Conservation (phyloP, 106 monocot genomes). For the Ottelia alismoides region DNA sequence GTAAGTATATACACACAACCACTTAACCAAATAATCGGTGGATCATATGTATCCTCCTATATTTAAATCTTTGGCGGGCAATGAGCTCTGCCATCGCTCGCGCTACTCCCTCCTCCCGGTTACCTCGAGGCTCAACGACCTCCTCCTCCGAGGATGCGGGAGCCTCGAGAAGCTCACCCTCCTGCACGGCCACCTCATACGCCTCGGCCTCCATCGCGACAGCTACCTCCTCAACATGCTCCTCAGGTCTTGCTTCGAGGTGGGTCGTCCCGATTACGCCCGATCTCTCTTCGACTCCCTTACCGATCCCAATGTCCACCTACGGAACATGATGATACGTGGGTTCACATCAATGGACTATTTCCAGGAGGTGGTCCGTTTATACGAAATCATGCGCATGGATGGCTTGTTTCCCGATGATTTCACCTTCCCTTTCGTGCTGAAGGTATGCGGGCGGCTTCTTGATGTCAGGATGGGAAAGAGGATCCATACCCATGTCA, state of each 20-base stretch:
- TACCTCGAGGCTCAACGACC: too few species aligned
- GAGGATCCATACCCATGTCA: conserved; percentile 35
- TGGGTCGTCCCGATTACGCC: conserved; percentile 14
- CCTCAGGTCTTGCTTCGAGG: conserved; percentile 26
- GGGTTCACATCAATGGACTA: conserved; percentile 24
- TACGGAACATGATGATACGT: conserved; percentile 37
- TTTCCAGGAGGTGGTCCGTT: conserved; percentile 7
- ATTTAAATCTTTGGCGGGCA: too few species aligned
- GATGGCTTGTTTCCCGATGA: conserved; percentile 33
- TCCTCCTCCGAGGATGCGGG: too few species aligned
- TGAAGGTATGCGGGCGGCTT: conserved; percentile 49
- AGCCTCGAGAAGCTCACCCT: conserved; percentile 14
- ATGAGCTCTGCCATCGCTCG: too few species aligned
- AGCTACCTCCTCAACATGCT: conserved; percentile 20
- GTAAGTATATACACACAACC: too few species aligned
- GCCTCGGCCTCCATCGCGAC: conserved; percentile 23
- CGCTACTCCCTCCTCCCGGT: too few species aligned
- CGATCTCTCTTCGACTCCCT: conserved; percentile 16
- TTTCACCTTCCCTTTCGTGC: conserved; percentile 68
- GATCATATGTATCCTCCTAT: too few species aligned
- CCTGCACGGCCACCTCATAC: conserved; percentile 38
- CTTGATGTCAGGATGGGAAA: conserved; percentile 18
- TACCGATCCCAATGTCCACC: conserved; percentile 6
- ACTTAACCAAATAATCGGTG: too few species aligned
- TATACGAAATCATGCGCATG: conserved; percentile 31